Base-by-base conservation (phyloP, 1,284 basidiomycete species). In the Golubevia sp. region DNA sequence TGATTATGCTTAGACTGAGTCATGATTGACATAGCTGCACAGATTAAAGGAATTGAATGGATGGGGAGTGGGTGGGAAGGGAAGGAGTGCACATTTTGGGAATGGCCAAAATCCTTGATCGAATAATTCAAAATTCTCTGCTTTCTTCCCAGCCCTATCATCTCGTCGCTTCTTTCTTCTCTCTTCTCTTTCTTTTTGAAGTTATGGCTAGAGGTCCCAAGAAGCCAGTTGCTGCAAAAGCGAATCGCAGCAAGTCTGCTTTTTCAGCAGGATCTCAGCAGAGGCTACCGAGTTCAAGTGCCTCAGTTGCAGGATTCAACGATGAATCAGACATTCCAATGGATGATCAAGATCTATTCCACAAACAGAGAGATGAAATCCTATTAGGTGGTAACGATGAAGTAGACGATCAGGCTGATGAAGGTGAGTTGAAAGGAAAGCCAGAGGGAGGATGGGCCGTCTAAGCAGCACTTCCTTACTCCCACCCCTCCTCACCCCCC, bases 311-410 rank as follows among this genome's bases (percentile, higher is more conserved):
- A 44, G 18, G 38, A 44, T 44, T 44, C 38, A 44, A 59, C 30
- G 34, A 51, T 13, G 49, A 59, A 49, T 66, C 76, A 38, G 71
- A 82, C 56, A 65, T 74, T 30, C 70, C 70, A 6, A 68, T 68
- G 57, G 73, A 79, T 54, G 70, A 77, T 63, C 64, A 75, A 27
- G 77, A 83, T 55, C 67, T 63, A 25, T 73, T 81, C 55, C 65
- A 77, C 50, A 64, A 68, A 20, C 67, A 86, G 62, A 87, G 89
- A 59, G 93, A 97, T 78, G 88, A 89, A 79, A 91, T 96, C 64
- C 86, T 92, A 11, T 86, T 96, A 5, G 89, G 76, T 23, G 68
- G 65, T 4, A 24, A 92, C 56, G 89, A 87, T 11, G 86, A 86
- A 44, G 80, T 84, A n/a, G 76, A 79, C 20, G 76, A 67, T 20